A percentile compares a stretch with the other conserved stretches of the same genome.
Evolutionary conservation across 2,329 filamentous ascomycete species (phyloP).

Genomic region (Aspergillus novofumigatus): DNA sequence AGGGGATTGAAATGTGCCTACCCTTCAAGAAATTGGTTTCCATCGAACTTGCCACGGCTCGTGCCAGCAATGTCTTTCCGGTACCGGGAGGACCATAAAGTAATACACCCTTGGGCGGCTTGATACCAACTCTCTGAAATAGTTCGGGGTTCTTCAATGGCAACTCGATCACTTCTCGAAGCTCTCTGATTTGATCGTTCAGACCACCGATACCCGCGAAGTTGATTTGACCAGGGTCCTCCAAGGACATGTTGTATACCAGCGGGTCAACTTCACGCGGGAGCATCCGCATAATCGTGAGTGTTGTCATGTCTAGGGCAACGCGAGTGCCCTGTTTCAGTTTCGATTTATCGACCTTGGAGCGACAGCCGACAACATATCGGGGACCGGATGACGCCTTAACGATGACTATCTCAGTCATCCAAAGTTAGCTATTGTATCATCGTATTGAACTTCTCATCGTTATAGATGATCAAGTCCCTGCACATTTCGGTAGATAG

Average conservation of each 20-base stretch:
- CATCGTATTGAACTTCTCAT: neutral
- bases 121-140: conserved; percentile 95
- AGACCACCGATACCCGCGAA: conserved; percentile 96
- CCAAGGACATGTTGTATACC: conserved; percentile 99
- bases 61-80: conserved; percentile 89
- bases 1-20: conserved; percentile 38
- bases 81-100: conserved; percentile 95
- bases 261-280: conserved; percentile 96
- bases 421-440: conserved; percentile 16
- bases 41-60: conserved; percentile 91
- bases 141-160: conserved; percentile 98
- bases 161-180: conserved; percentile 95
- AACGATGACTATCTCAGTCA: conserved; percentile 70
- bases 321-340: conserved; percentile 98
- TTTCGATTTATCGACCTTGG: conserved; percentile 95
- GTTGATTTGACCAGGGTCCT: conserved; percentile 95
- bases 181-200: conserved; percentile 96
- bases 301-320: conserved; percentile 96
- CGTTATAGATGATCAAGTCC: neutral
- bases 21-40: conserved; percentile 99
- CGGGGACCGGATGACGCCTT: conserved; percentile 95
- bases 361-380: conserved; percentile 97
- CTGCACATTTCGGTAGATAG: neutral
- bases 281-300: conserved; percentile 99
- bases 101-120: conserved; percentile 94